Percentiles rank a stretch among this genome's conserved stretches.
Conservation (phyloP, 2,329 filamentous ascomycete genomes). For the Beauveria scarabaeidicola region DNA sequence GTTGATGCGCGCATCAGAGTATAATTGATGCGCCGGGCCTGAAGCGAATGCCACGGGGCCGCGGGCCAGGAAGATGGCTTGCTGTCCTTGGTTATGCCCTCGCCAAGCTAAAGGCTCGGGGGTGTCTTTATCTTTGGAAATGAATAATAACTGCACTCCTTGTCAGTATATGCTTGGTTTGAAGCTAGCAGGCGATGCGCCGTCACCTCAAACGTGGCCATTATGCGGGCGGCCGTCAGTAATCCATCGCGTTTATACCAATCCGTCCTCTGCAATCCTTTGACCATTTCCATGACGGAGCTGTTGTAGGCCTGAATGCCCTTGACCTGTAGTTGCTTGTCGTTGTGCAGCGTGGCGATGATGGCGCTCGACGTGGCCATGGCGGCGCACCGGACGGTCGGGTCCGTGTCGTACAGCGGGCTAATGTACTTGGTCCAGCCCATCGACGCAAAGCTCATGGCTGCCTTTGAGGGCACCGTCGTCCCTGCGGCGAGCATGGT, state of each 20-base stretch:
- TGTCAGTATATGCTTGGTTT: background rate
- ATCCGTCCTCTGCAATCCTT: constrained; percentile 7
- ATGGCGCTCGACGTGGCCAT: constrained; percentile 17
- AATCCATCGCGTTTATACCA: constrained; percentile 14
- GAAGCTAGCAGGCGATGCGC: too few relatives aligned
- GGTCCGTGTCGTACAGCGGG: constrained; percentile 16
- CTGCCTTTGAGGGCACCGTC: constrained; percentile 5
- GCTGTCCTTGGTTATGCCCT: constrained; percentile 14
- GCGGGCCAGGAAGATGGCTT: constrained; percentile 13
- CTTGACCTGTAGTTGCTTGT: constrained; percentile 16
- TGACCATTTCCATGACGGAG: constrained; percentile 14
- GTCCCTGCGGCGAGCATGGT: constrained; percentile 12
- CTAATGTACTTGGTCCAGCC: constrained; percentile 17
- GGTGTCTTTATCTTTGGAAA: constrained; percentile 14
- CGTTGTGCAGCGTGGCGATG: constrained; percentile 14
- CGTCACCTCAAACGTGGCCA: constrained; percentile 17
- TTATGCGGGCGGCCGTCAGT: constrained; percentile 12
- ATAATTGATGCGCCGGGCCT: constrained; percentile 16
- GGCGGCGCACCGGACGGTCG: constrained; percentile 13
- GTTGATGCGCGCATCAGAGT: constrained; percentile 16
- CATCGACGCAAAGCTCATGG: constrained; percentile 12
- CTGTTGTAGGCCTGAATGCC: constrained; percentile 17
- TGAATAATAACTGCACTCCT: constrained; percentile 12
- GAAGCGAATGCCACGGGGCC: constrained; percentile 12
- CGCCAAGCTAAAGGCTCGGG: constrained; percentile 12